Evolutionary conservation across 2,329 filamentous ascomycete genomes (phyloP), one percentile per base, ranked within the genome.

Genomic region (Fusarium sp.): DNA sequence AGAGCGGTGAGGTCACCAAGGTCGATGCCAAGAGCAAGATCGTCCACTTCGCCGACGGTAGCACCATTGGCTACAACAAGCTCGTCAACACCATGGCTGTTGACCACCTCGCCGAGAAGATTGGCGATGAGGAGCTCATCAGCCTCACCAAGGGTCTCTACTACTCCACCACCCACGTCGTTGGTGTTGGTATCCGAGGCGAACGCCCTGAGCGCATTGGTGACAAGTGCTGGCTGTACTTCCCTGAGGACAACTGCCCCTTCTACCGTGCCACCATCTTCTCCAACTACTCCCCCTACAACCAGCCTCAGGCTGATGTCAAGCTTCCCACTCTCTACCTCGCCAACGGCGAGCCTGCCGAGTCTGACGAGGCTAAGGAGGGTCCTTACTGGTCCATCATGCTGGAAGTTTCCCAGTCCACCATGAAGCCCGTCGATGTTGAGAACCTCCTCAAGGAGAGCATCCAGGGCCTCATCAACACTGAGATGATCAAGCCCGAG

Each of bases 341-440:
- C 47, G 97, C 93, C 67, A 90, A 98, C 80, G 97, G 97, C 83
- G 93, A 91, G 85, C 94, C 95, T 87, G 90, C 95, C 67, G 85
- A 88, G 71, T 94, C 90, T 78, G 88, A 87, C 60, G 91, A 94
- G 80, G 86, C 94, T 70, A 90, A 97, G 88, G 90, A 93, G 80
- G 97, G 97, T 37, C 97, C 97, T 47, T 99, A 99, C 91, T 99
- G 97, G 97, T 98, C 96, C 74, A 97, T 99, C 88, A 99, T 99
- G 97, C 87, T 99, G 79, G 97, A 99, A 86, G 93, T 99, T 71
- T 98, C 97, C 35, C 94, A 99, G 86, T 98, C 96, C 35, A 91
- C 90, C 81, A 91, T 97, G 92, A 99, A 99, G 90, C 94, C 95
- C 43, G 95, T 98, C 35, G 92, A 98, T 84, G 87, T 93, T 79